Evolutionary conservation across 345 rosid species (phyloP), one percentile per base, ranked within the genome.

Genomic region (Anacardium occidentale): DNA sequence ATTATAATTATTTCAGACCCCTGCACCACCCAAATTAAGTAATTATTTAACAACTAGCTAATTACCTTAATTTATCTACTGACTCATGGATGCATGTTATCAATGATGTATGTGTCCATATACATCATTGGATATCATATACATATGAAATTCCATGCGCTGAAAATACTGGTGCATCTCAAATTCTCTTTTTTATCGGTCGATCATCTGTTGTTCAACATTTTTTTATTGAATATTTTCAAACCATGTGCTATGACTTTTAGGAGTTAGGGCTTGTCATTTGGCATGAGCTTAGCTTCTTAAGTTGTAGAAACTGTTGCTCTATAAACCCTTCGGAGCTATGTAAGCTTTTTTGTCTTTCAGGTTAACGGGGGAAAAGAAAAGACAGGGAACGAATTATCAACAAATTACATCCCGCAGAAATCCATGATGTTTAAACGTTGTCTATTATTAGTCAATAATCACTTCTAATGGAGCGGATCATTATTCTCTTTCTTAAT

Each of bases 201-300:
- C 8, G 8, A 37, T 37, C 42, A 6, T 37, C 8, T 37, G 8
- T 34, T 34, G 37, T 37, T 37, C 8, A 37, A 37, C 0, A n/a
- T 29, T 37, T 37, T 37, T 37, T 37, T 37, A 37, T 37, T 37
- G 8, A 37, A 37, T 37, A 37, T 37, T 37, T 37, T 37, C 42
- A 37, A 52, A 18, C 3, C 3, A 1, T 18, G n/a, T 1, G 45
- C 32, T 47, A 59, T 58, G 72, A 42, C 66, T 47, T 21, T 58
- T 50, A 57, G 59, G 68, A 37, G 66, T 51, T 66, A 76, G 72
- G 75, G 58, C 65, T 76, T 70, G 62, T 70, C 34, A 64, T 42
- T 66, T 25, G 40, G n/a, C 54, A 59, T 21, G 47, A 25, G 5
- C 22, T 40, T 7, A 24, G 26, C 54, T 45, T 45, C 70, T 67